A percentile compares a stretch with the other conserved stretches of the same genome.
phyloP scores from a whole-genome alignment of 345 rosid genomes.

The Citrus cavaleriei region DNA sequence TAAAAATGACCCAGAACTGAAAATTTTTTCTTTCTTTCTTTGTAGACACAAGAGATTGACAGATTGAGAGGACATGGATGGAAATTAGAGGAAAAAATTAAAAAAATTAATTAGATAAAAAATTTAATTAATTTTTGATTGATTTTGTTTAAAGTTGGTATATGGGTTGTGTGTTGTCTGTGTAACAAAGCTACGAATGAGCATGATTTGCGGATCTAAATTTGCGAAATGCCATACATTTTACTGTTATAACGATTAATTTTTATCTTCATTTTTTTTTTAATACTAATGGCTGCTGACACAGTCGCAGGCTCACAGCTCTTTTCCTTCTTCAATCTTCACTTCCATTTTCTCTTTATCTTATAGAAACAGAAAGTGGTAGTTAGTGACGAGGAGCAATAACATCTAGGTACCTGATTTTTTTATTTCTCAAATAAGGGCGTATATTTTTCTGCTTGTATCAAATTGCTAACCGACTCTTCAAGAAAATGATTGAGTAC shows the following conservation, averaged over 20 bases:
- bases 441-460: too few relatives aligned
- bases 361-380: background rate
- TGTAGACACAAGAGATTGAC: background rate
- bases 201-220: conserved; percentile 10
- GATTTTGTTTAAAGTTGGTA: background rate
- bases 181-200: background rate
- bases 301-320: background rate
- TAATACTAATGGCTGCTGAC: background rate
- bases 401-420: background rate
- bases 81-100: background rate
- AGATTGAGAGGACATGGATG: conserved; percentile 1
- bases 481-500: too few relatives aligned
- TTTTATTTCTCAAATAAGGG: background rate
- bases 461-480: background rate
- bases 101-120: background rate
- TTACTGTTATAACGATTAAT: background rate
- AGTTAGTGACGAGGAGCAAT: background rate
- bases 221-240: conserved; percentile 17
- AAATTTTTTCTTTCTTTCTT: background rate
- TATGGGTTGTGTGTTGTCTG: background rate
- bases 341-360: background rate
- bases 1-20: background rate
- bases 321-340: background rate
- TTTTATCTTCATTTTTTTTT: background rate
- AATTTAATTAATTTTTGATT: background rate